Conservation (phyloP, 345 rosid species). For the Eucalyptus microcorys region DNA sequence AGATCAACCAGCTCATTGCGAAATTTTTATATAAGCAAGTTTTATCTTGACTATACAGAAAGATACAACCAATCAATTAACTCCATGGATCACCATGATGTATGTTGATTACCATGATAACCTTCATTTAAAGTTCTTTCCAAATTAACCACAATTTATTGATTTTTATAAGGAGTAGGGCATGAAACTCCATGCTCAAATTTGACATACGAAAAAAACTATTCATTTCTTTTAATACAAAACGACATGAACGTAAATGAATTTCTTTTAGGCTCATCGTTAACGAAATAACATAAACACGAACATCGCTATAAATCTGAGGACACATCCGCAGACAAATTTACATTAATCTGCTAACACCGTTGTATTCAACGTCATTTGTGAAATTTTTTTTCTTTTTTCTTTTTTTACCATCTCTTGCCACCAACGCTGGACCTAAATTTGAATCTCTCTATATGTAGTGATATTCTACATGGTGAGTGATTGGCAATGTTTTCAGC, state of each 20-base stretch:
- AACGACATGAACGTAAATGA: background rate
- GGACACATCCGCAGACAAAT: background rate
- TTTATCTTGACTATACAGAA: rapidly evolving
- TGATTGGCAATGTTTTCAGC: background rate
- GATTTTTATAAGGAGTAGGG: background rate
- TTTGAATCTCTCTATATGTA: background rate
- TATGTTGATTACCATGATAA: background rate
- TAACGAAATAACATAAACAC: background rate
- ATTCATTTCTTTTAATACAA: background rate
- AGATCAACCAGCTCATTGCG: background rate
- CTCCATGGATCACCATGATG: background rate
- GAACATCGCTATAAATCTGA: background rate
- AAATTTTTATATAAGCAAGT: background rate
- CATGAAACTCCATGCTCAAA: background rate
- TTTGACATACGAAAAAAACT: background rate
- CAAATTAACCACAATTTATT: background rate
- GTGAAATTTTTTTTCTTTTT: background rate
- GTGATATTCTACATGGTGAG: background rate
- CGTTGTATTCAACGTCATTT: background rate
- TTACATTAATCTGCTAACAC: background rate
- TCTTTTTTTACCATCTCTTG: background rate
- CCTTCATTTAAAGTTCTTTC: background rate
- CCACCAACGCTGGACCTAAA: background rate
- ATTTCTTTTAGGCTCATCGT: background rate
- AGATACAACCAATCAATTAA: background rate